Evolutionary conservation across 139 green algal species (phyloP).

Genomic region (Chlorella sorokiniana): DNA sequence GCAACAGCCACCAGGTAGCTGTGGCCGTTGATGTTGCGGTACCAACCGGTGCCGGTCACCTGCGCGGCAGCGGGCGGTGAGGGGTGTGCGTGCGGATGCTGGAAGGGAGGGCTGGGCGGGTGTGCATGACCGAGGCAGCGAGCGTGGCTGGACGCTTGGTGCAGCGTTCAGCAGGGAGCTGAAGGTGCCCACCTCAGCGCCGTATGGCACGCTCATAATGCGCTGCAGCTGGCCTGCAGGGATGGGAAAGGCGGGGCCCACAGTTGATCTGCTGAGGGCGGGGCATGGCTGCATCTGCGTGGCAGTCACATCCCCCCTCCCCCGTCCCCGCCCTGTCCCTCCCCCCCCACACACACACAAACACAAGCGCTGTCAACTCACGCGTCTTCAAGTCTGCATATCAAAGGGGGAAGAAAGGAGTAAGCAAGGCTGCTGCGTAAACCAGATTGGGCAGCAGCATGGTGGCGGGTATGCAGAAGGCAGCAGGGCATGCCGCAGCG

Average conservation of each 20-base stretch:
- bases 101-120: too few relatives aligned
- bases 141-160: not conserved
- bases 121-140: not conserved
- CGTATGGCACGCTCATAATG: conserved; percentile 60
- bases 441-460: too few relatives aligned
- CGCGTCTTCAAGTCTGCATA: not conserved
- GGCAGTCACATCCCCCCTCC: not conserved
- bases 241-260: not conserved
- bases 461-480: too few relatives aligned
- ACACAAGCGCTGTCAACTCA: not conserved
- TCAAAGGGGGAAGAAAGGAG: too few relatives aligned
- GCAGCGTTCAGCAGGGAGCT: not conserved
- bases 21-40: conserved; percentile 51
- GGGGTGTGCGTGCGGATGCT: too few relatives aligned
- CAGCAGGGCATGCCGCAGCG: too few relatives aligned
- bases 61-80: too few relatives aligned
- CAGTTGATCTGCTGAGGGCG: not conserved
- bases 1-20: conserved; percentile 50
- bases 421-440: too few relatives aligned
- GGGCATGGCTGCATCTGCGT: not conserved
- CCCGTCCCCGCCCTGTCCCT: too few relatives aligned
- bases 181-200: conserved; percentile 51
- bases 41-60: not conserved
- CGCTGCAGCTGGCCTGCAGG: conserved; percentile 35
- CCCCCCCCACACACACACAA: too few relatives aligned